Evolutionary conservation across 2,329 filamentous ascomycete genomes (phyloP).

Genomic region (Colletotrichum endophyticum): DNA sequence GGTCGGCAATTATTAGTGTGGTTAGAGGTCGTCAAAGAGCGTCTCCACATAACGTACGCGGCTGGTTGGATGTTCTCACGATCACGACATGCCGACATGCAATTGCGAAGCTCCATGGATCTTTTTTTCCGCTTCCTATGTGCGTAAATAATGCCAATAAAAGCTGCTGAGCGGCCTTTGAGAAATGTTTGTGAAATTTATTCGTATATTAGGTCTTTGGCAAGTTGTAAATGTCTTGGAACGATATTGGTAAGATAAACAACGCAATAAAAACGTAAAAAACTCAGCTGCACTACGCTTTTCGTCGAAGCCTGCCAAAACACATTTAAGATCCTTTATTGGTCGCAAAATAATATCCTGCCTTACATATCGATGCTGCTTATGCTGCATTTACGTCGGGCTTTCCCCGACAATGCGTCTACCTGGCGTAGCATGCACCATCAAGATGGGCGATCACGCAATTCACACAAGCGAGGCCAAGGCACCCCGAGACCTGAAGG

Average conservation of each 20-base stretch:
- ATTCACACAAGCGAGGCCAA: background rate
- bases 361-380: background rate
- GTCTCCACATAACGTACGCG: background rate
- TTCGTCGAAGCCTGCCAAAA: background rate
- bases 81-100: constrained; percentile 10
- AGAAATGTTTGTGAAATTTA: background rate
- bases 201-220: background rate
- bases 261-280: background rate
- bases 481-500: background rate
- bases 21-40: background rate
- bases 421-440: background rate
- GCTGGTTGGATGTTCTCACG: background rate
- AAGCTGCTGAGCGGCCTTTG: background rate
- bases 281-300: fast-evolving
- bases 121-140: background rate
- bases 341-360: background rate
- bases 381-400: background rate
- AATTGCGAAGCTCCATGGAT: background rate
- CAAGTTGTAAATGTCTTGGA: fast-evolving
- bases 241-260: background rate
- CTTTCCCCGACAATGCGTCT: background rate
- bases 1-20: background rate
- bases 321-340: background rate
- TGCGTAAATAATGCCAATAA: background rate
- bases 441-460: background rate